Evolutionary conservation across 2,329 filamentous ascomycete genomes (phyloP).

Genomic region (Ophiostoma pallidulum): DNA sequence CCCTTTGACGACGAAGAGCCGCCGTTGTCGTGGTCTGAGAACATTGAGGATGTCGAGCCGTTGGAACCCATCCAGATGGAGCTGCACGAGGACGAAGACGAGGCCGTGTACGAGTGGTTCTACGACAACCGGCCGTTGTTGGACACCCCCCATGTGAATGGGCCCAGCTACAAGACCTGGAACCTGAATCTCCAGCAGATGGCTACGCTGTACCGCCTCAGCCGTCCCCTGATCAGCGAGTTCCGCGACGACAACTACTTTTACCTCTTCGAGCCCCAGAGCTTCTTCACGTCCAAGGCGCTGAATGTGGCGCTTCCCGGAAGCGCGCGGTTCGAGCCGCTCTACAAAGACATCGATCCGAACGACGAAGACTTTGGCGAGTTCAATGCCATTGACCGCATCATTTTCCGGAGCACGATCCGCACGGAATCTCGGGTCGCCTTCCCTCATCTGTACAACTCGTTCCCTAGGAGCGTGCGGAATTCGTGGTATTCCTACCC

Average conservation of each 20-base stretch:
- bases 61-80: slow-evolving; percentile 98
- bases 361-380: slow-evolving; percentile 99
- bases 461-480: slow-evolving; percentile 85
- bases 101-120: slow-evolving; percentile 89
- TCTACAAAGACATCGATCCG: slow-evolving; percentile 97
- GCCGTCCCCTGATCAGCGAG: slow-evolving; percentile 82
- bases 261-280: slow-evolving; percentile 91
- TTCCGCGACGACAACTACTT: slow-evolving; percentile 95
- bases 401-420: slow-evolving; percentile 93
- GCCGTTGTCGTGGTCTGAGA: slow-evolving; percentile 94
- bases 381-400: slow-evolving; percentile 98
- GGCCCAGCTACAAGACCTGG: slow-evolving; percentile 94
- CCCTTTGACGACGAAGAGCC: slow-evolving; percentile 98
- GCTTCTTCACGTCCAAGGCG: slow-evolving; percentile 91
- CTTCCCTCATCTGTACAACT: slow-evolving; percentile 93
- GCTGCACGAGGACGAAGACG: slow-evolving; percentile 87
- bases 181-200: slow-evolving; percentile 90
- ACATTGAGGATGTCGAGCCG: slow-evolving; percentile 96
- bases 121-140: slow-evolving; percentile 88
- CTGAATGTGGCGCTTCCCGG: slow-evolving; percentile 97
- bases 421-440: slow-evolving; percentile 93
- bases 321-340: slow-evolving; percentile 87
- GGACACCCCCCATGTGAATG: slow-evolving; percentile 90
- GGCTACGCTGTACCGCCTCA: slow-evolving; percentile 88
- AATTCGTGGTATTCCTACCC: slow-evolving; percentile 90